Conservation (phyloP, 2,329 filamentous ascomycete genomes). For the Chrysoporthe deuterocubensis region DNA sequence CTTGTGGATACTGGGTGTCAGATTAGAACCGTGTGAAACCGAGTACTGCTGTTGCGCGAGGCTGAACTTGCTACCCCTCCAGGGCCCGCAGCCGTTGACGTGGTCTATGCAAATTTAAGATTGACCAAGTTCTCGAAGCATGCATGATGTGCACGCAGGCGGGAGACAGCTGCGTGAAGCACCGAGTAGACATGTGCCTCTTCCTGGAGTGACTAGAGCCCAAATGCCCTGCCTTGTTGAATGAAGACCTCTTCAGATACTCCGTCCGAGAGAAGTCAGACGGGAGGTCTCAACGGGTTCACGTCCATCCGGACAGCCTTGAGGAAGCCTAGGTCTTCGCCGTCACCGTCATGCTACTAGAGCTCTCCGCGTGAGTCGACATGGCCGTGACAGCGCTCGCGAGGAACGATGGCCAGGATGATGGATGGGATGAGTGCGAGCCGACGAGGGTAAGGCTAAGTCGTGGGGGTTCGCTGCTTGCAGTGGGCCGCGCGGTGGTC, state of each 20-base stretch:
- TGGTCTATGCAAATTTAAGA: neutral
- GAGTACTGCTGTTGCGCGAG: neutral
- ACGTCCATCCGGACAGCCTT: neutral
- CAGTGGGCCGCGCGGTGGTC: neutral
- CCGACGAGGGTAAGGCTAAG: neutral
- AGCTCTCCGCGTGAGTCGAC: neutral
- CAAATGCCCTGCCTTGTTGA: neutral
- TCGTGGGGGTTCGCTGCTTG: neutral
- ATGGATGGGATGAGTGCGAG: neutral
- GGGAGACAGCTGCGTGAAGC: neutral
- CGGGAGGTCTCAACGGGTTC: too few species aligned
- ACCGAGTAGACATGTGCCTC: neutral
- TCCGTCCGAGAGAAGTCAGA: too few species aligned
- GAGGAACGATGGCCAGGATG: neutral
- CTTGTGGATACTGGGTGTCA: neutral
- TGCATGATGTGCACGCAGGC: neutral
- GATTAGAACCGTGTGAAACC: neutral
- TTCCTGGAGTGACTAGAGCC: neutral
- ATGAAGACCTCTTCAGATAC: neutral
- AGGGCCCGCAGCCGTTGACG: neutral
- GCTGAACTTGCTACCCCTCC: neutral
- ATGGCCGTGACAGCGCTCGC: neutral
- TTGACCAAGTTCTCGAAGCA: neutral
- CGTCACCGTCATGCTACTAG: neutral
- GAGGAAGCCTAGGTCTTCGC: neutral